Base-by-base conservation (phyloP, 2,329 filamentous ascomycete species). In the Pezicula rhizophila region DNA sequence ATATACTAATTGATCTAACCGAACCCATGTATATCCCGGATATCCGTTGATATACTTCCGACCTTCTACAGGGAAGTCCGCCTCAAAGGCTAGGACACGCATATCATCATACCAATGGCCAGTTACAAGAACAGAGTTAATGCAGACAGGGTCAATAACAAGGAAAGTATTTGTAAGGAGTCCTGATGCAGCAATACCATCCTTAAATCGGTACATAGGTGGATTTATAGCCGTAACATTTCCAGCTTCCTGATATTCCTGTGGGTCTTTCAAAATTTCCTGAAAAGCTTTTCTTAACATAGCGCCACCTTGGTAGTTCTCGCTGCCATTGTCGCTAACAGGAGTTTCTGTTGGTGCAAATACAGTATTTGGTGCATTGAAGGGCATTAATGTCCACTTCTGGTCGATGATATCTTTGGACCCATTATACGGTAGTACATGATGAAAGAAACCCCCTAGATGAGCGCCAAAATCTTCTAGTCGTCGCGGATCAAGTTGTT, bases 1-100 rank as follows among this genome's bases (percentile, higher is more conserved):
- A 18, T 45, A 49, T 4, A 52, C 40, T 14, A 46, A n/a, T 25
- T 37, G 34, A 37, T 37, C 34, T 5, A 37, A 12, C 11, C 34
- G 12, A 5, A 37, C 34, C 34, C 12, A 37, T 5, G 34, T 37
- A 12, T 37, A 37, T 6, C 34, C 34, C 34, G 5, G 34, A 37
- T 37, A 37, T 5, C 34, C 34, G 5, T 37, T 12, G 12, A 6
- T 12, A 12, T 37, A 37, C 17, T 37, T 12, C 34, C 34, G 34
- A n/a, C 34, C 34, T 17, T 37, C 34, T 17, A 37, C 34, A 6
- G 34, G 34, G 17, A 37, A 37, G 17, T 37, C 34, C 5, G 17
- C 34, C 14, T 37, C 34, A 12, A 37, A 37, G 5, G 34, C 34
- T 6, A 37, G 17, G 34, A 37, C 11, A 6, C 34, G 34, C 34